These are phyloP conservation scores for Fusarium equiseti DNA, from an alignment of 2,329 filamentous ascomycete genomes.

Conservation along the genomic window DNA sequence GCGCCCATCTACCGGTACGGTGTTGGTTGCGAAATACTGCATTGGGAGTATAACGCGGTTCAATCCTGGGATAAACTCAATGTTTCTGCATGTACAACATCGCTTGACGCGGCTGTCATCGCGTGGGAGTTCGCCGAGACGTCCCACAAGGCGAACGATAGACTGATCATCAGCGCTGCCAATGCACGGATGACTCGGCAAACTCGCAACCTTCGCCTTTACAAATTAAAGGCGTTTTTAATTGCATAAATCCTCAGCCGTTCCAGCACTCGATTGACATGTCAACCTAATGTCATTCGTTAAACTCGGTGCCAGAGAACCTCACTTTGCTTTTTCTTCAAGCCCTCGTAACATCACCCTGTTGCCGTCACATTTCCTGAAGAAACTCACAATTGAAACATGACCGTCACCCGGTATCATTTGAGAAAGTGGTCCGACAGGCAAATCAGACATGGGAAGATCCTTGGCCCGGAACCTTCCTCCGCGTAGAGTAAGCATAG, in stretches of 20 bases:
- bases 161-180: not conserved
- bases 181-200: not conserved
- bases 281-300: not conserved
- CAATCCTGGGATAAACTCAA: not conserved
- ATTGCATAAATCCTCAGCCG: not conserved
- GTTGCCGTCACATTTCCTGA: not conserved
- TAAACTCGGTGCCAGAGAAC: not conserved
- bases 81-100: not conserved
- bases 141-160: not conserved
- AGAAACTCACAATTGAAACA: constrained; percentile 1
- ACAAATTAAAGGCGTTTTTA: not conserved
- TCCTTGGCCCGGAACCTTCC: not conserved
- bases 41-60: not conserved
- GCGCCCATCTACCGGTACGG: not conserved
- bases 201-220: not conserved
- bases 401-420: not conserved
- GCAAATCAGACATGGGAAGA: not conserved
- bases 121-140: not conserved
- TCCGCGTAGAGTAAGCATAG: not conserved
- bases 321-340: not conserved
- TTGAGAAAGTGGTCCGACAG: not conserved
- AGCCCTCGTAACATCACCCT: not conserved
- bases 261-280: not conserved
- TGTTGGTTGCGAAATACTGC: not conserved
- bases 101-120: not conserved